Evolutionary conservation across 2,329 filamentous ascomycete genomes (phyloP).

Genomic region (Whalleya microplaca): DNA sequence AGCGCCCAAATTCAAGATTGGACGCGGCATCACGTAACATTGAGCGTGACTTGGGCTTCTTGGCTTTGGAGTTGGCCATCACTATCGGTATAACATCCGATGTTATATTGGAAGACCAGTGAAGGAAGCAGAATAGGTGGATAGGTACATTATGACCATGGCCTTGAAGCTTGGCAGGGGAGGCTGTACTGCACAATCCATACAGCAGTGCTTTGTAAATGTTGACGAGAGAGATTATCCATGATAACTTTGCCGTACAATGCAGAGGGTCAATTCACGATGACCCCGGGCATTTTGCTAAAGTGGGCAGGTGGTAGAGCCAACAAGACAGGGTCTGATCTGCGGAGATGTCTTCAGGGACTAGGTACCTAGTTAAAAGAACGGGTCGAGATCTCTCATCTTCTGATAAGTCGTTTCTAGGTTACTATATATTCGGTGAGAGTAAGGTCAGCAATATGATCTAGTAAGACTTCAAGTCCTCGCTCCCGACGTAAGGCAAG

Average conservation of each 20-base stretch:
- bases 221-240: background rate
- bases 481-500: background rate
- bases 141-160: slow-evolving; percentile 14
- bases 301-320: slow-evolving; percentile 2
- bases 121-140: slow-evolving; percentile 13
- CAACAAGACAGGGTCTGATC: background rate
- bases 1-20: slow-evolving; percentile 23
- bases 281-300: slow-evolving; percentile 1
- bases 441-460: background rate
- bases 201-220: slow-evolving; percentile 19
- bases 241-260: background rate
- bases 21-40: slow-evolving; percentile 21
- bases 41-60: slow-evolving; percentile 13
- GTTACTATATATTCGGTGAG: background rate
- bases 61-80: slow-evolving; percentile 8
- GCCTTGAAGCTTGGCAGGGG: slow-evolving; percentile 26
- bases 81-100: slow-evolving; percentile 28
- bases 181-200: background rate
- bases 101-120: slow-evolving; percentile 25
- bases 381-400: background rate
- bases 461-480: background rate
- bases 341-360: background rate
- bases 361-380: background rate
- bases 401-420: background rate
- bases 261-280: slow-evolving; percentile 7